Evolutionary conservation across 108 stramenopile species (phyloP).

Genomic region (Licmophora abbreviata): DNA sequence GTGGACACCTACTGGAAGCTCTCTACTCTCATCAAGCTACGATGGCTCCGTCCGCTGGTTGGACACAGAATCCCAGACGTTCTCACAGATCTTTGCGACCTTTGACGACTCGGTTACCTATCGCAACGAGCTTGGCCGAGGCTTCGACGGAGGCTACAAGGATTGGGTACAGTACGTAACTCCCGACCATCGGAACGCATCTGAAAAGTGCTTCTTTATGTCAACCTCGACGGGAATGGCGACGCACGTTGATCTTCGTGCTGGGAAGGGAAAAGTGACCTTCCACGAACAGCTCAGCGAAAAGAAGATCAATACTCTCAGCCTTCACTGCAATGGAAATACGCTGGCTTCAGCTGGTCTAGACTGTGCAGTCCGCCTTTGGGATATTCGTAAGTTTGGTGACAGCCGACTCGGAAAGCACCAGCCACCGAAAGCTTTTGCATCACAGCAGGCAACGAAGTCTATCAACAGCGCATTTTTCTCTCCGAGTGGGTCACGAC

Average conservation of each 20-base stretch:
- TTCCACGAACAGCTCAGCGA: slow-evolving; percentile 54
- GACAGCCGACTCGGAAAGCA: slow-evolving; percentile 11
- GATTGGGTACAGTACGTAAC: slow-evolving; percentile 63
- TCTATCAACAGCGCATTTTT: slow-evolving; percentile 79
- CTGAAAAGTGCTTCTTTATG: slow-evolving; percentile 55
- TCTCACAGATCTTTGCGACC: slow-evolving; percentile 73
- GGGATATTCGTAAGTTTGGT: slow-evolving; percentile 68
- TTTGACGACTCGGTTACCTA: slow-evolving; percentile 53
- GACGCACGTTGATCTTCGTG: slow-evolving; percentile 61
- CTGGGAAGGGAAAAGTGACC: slow-evolving; percentile 32
- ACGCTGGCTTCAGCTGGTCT: slow-evolving; percentile 59
- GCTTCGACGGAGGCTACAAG: slow-evolving; percentile 43
- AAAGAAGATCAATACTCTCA: slow-evolving; percentile 80
- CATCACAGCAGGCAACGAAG: slow-evolving; percentile 30
- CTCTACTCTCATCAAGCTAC: slow-evolving; percentile 56
- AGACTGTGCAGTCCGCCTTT: slow-evolving; percentile 48
- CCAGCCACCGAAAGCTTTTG: slow-evolving; percentile 19
- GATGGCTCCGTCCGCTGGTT: slow-evolving; percentile 68
- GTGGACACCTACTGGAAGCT: slow-evolving; percentile 38
- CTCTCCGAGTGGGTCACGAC: slow-evolving; percentile 51
- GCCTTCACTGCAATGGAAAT: slow-evolving; percentile 68
- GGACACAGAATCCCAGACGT: slow-evolving; percentile 44
- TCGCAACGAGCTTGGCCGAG: slow-evolving; percentile 51
- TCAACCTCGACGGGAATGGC: slow-evolving; percentile 66
- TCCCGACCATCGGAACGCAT: slow-evolving; percentile 35